Percentiles rank a stretch among this genome's conserved stretches.
phyloP scores from a whole-genome alignment of 2,329 filamentous ascomycete genomes.

The Epichloe amarillans region DNA sequence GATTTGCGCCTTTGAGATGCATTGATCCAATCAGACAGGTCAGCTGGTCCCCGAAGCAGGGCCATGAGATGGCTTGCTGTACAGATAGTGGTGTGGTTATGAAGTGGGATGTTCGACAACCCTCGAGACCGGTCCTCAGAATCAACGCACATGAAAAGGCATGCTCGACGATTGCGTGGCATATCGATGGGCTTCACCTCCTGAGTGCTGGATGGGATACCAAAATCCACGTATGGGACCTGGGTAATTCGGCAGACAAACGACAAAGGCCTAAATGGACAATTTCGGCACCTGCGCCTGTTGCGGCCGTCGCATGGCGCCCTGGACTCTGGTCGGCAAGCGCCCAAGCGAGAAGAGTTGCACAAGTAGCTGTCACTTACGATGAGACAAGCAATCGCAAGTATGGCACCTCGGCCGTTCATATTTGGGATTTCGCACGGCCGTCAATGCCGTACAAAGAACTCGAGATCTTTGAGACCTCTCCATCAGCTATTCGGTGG shows the following conservation, averaged over 20 bases:
- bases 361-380: slow-evolving; percentile 49
- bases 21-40: slow-evolving; percentile 41
- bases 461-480: slow-evolving; percentile 44
- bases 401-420: slow-evolving; percentile 44
- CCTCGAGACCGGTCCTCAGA: slow-evolving; percentile 38
- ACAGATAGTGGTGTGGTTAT: slow-evolving; percentile 48
- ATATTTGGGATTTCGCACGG: slow-evolving; percentile 56
- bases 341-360: slow-evolving; percentile 43
- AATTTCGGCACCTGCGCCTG: slow-evolving; percentile 46
- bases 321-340: slow-evolving; percentile 54
- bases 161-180: slow-evolving; percentile 50
- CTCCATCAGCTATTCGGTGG: slow-evolving; percentile 48
- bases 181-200: slow-evolving; percentile 53
- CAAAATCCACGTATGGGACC: slow-evolving; percentile 52
- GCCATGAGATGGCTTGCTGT: slow-evolving; percentile 49
- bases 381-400: slow-evolving; percentile 41
- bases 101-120: slow-evolving; percentile 51
- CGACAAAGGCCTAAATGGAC: slow-evolving; percentile 51
- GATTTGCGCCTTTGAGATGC: slow-evolving; percentile 25
- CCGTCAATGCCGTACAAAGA: slow-evolving; percentile 55
- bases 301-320: slow-evolving; percentile 47
- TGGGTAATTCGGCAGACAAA: slow-evolving; percentile 45
- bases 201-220: slow-evolving; percentile 50
- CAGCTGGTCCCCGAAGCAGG: slow-evolving; percentile 51
- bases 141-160: slow-evolving; percentile 50